These are phyloP conservation scores for Penicillium paneum DNA, from an alignment of 2,329 filamentous ascomycete species.

Conservation along the genomic window DNA sequence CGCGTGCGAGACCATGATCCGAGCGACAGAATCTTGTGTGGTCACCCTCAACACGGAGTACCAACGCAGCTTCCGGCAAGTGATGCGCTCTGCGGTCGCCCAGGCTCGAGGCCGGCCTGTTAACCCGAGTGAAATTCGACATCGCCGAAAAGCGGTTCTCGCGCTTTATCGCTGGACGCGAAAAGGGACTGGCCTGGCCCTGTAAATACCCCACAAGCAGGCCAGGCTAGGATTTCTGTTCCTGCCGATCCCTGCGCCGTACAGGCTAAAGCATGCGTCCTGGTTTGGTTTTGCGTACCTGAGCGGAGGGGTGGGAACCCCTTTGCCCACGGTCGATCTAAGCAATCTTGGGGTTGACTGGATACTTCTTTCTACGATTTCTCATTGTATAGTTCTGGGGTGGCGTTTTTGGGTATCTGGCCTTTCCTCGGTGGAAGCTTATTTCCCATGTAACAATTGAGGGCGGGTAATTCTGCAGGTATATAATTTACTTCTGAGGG, in stretches of 20 bases:
- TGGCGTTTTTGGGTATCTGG: neutral
- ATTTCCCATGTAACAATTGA: neutral
- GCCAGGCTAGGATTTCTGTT: neutral
- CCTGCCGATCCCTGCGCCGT: constrained; percentile 8
- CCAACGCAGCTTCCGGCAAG: constrained; percentile 91
- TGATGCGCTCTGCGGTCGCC: constrained; percentile 86
- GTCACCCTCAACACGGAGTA: constrained; percentile 92
- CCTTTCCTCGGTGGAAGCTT: neutral
- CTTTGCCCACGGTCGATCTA: neutral
- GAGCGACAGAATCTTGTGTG: constrained; percentile 88
- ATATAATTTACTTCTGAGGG: neutral
- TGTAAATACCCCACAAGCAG: constrained; percentile 15
- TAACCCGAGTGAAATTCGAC: constrained; percentile 80
- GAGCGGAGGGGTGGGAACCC: neutral
- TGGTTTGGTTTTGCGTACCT: neutral
- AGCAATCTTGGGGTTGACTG: neutral
- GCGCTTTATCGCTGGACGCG: constrained; percentile 88
- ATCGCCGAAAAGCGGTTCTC: constrained; percentile 77
- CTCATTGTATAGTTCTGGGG: neutral
- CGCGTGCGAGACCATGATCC: constrained; percentile 87
- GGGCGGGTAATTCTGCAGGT: neutral
- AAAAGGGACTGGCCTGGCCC: constrained; percentile 79
- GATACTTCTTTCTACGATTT: neutral
- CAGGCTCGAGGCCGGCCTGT: constrained; percentile 82
- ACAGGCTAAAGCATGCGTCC: too few species aligned